Conservation (phyloP, 768 basidiomycete species). For the Nidularia sp. region DNA sequence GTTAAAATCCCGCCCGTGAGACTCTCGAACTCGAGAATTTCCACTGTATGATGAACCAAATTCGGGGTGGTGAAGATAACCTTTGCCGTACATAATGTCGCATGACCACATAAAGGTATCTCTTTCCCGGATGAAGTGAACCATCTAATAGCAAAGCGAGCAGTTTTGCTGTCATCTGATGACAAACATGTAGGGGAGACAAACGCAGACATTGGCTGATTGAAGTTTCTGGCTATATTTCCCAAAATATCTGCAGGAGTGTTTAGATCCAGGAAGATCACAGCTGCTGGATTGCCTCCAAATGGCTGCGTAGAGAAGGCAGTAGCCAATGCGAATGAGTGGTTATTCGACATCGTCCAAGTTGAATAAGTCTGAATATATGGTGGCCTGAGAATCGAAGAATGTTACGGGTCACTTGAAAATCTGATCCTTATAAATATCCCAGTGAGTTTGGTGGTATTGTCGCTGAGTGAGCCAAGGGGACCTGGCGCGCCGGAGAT, state of each 20-base stretch:
- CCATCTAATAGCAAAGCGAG: constrained; percentile 32
- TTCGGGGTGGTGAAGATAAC: constrained; percentile 29
- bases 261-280: constrained; percentile 29
- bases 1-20: constrained; percentile 16
- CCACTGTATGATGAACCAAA: constrained; percentile 16
- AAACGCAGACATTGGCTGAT: constrained; percentile 38
- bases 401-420: no score
- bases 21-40: constrained; percentile 29
- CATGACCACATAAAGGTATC: constrained; percentile 38
- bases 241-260: constrained; percentile 20
- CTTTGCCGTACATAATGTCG: constrained; percentile 36
- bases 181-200: constrained; percentile 19
- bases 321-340: constrained; percentile 32
- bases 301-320: constrained; percentile 38
- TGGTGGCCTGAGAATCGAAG: no score
- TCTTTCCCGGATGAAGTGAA: constrained; percentile 24
- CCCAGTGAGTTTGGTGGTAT: no score
- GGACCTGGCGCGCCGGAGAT: no score
- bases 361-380: no score
- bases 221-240: constrained; percentile 35
- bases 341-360: constrained; percentile 10
- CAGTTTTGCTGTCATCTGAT: constrained; percentile 16
- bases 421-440: no score
- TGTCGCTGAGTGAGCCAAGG: no score
- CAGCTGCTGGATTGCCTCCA: constrained; percentile 41